phyloP scores from a whole-genome alignment of 106 monocot species.

The Dioscorea alata region DNA sequence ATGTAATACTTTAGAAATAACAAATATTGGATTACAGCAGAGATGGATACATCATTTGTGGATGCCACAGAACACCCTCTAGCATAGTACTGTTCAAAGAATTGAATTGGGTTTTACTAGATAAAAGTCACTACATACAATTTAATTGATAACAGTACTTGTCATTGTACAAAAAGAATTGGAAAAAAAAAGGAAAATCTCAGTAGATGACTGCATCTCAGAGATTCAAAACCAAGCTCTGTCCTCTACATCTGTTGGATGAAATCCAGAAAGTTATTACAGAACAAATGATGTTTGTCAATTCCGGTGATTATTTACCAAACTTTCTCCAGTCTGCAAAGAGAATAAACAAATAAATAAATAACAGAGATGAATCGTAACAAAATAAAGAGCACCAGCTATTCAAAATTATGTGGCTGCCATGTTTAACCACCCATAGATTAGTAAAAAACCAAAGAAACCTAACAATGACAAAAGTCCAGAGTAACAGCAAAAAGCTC shows the following conservation, averaged over 20 bases:
- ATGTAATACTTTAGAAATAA: too few relatives aligned
- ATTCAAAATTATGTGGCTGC: neutral
- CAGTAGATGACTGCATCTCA: neutral
- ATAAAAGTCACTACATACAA: slow-evolving; percentile 1
- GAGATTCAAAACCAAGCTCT: neutral
- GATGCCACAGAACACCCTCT: too few relatives aligned
- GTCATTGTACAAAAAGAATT: slow-evolving; percentile 4
- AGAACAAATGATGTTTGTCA: neutral
- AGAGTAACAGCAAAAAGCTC: too few relatives aligned
- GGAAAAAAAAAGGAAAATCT: neutral
- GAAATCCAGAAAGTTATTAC: slow-evolving; percentile 3
- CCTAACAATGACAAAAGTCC: too few relatives aligned
- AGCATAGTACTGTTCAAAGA: neutral
- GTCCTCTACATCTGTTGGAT: neutral
- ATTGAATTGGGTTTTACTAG: neutral
- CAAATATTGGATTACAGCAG: too few relatives aligned
- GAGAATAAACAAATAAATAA: neutral
- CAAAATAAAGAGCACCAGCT: neutral
- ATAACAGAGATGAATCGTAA: neutral
- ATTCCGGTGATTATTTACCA: neutral
- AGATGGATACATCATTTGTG: too few relatives aligned
- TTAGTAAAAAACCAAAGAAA: too few relatives aligned
- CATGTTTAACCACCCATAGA: too few relatives aligned
- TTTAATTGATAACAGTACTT: slow-evolving; percentile 1
- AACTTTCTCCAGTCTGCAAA: slow-evolving; percentile 21